A percentile compares a stretch with the other conserved stretches of the same genome.
Evolutionary conservation across 2,329 filamentous ascomycete genomes (phyloP).

Genomic region (Fusarium ambrosium): DNA sequence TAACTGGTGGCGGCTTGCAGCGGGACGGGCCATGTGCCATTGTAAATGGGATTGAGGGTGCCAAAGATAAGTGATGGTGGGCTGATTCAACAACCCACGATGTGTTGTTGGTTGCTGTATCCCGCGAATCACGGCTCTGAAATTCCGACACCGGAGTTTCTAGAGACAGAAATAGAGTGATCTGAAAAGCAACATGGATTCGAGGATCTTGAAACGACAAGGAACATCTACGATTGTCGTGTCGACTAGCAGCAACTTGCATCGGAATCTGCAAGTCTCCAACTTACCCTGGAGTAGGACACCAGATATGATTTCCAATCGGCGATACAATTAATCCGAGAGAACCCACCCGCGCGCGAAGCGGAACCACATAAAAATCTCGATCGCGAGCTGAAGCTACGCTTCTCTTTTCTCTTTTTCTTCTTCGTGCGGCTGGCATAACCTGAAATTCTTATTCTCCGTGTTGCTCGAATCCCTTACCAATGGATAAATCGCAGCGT

Average conservation of each 20-base stretch:
- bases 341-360: slow-evolving; percentile 17
- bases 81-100: slow-evolving; percentile 1
- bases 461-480: slow-evolving; percentile 80
- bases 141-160: neutral
- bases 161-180: neutral
- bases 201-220: neutral
- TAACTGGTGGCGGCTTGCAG: neutral
- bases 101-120: neutral
- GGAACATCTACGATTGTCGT: neutral
- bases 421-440: slow-evolving; percentile 86
- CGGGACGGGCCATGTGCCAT: neutral
- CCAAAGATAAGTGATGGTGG: slow-evolving; percentile 1
- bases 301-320: neutral
- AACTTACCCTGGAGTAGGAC: slow-evolving; percentile 20
- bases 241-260: neutral
- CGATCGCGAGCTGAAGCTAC: slow-evolving; percentile 35
- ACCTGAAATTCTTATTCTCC: slow-evolving; percentile 75
- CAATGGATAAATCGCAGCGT: slow-evolving; percentile 74
- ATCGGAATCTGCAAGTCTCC: neutral
- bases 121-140: neutral
- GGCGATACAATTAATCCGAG: slow-evolving; percentile 25
- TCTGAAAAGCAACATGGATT: neutral
- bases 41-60: neutral
- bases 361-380: slow-evolving; percentile 49
- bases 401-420: slow-evolving; percentile 65